These are phyloP conservation scores for Lonicera japonica DNA, from an alignment of 129 eudicot genomes.

Conservation along the genomic window DNA sequence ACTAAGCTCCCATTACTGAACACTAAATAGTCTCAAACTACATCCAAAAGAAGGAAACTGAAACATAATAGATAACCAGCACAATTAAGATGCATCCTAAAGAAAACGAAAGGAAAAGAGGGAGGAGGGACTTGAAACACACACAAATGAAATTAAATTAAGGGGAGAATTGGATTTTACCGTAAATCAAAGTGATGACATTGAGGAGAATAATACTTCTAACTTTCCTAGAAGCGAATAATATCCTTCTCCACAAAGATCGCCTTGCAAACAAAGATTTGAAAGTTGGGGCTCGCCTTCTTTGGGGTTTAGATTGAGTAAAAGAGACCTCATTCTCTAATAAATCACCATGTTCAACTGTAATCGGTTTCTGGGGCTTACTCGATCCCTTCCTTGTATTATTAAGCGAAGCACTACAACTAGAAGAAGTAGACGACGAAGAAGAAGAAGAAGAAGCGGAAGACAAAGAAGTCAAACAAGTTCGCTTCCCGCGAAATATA, in stretches of 20 bases:
- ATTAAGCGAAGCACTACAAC: slow-evolving; percentile 18
- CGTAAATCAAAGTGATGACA: slow-evolving; percentile 61
- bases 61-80: too few relatives aligned
- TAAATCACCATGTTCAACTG: slow-evolving; percentile 21
- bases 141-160: too few relatives aligned
- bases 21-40: background rate
- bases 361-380: slow-evolving; percentile 9
- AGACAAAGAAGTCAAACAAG: slow-evolving; percentile 15
- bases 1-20: too few relatives aligned
- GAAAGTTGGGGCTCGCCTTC: slow-evolving; percentile 24
- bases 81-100: too few relatives aligned
- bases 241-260: slow-evolving; percentile 49
- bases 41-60: background rate
- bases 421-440: background rate
- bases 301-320: slow-evolving; percentile 1
- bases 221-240: slow-evolving; percentile 64
- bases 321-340: slow-evolving; percentile 16
- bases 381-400: slow-evolving; percentile 19
- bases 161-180: slow-evolving; percentile 22
- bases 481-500: slow-evolving; percentile 15
- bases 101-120: too few relatives aligned
- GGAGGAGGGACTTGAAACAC: too few relatives aligned
- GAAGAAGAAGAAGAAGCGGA: slow-evolving; percentile 10
- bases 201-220: slow-evolving; percentile 78
- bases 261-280: slow-evolving; percentile 41